These are phyloP conservation scores for Casaregolazyma lundiana DNA, from an alignment of 1,139 yeast species.

Conservation along the genomic window DNA sequence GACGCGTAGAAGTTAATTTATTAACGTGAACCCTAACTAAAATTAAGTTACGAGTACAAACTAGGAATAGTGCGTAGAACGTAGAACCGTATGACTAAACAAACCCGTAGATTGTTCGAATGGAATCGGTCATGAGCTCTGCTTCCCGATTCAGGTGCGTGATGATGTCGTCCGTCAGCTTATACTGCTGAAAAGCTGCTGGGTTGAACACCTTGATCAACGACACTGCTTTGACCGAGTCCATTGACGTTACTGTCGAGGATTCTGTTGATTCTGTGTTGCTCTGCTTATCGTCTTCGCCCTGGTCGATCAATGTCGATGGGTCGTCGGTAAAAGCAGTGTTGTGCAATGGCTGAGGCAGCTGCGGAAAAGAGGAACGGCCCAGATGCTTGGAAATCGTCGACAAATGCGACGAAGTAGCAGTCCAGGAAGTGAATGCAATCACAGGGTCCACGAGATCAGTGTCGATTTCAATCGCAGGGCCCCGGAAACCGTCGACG, in stretches of 20 bases:
- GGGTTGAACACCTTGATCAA: conserved; percentile 16
- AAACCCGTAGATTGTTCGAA: background rate
- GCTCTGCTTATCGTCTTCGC: conserved; percentile 4
- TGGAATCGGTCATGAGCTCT: background rate
- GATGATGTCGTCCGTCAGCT: conserved; percentile 13
- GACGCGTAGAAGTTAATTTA: conserved; percentile 1
- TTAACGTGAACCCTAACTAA: background rate
- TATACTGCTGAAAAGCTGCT: conserved; percentile 9
- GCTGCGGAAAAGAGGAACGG: conserved; percentile 7
- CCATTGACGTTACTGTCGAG: conserved; percentile 6
- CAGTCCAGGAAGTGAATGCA: conserved; percentile 18
- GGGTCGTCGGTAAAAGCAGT: conserved; percentile 17
- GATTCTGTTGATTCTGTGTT: conserved; percentile 6
- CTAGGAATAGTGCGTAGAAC: background rate
- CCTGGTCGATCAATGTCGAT: conserved; percentile 2
- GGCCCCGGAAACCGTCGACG: conserved; percentile 16
- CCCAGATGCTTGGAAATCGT: background rate
- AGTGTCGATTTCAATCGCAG: conserved; percentile 26
- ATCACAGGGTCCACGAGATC: conserved; percentile 22
- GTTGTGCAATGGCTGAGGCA: conserved; percentile 15
- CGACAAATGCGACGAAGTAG: background rate
- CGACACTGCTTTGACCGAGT: background rate
- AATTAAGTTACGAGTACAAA: background rate
- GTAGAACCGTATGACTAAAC: background rate
- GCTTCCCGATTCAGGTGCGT: conserved; percentile 13